Evolutionary conservation across 75 land plant genomes (phyloP).

Genomic region (Selaginella tamariscina): DNA sequence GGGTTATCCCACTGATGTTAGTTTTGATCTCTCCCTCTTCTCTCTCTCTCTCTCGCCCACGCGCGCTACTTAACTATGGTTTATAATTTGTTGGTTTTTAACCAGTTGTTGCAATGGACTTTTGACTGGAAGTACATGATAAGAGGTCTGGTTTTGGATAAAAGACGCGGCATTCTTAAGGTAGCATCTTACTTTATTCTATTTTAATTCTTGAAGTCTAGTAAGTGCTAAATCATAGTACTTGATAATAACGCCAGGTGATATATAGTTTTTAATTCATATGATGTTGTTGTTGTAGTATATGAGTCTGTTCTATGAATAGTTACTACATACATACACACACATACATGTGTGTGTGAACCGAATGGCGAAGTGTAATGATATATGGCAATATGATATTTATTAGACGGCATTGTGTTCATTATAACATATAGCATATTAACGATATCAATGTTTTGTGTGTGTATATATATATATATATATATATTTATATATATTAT

Average conservation of each 20-base stretch:
- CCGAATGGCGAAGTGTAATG: too few species aligned
- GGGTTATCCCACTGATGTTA: slow-evolving; percentile 5
- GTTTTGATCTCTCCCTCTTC: not conserved
- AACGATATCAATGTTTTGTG: too few species aligned
- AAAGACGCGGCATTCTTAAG: slow-evolving; percentile 91
- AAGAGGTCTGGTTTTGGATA: slow-evolving; percentile 92
- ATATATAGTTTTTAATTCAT: too few species aligned
- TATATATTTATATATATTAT: too few species aligned
- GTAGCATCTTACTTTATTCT: slow-evolving; percentile 18
- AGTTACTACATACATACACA: too few species aligned
- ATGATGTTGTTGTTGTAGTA: too few species aligned
- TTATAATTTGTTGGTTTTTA: not conserved
- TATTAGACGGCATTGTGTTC: too few species aligned
- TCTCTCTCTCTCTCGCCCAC: not conserved
- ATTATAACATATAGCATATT: too few species aligned
- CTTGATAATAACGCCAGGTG: not conserved
- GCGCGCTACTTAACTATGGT: not conserved
- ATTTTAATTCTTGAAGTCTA: not conserved
- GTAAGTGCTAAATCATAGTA: not conserved
- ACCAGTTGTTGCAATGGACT: slow-evolving; percentile 82
- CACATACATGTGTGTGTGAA: too few species aligned
- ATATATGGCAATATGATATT: too few species aligned
- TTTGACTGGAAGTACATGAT: slow-evolving; percentile 98
- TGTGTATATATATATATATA: too few species aligned
- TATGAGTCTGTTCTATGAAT: too few species aligned